phyloP scores from a whole-genome alignment of 2,329 filamentous ascomycete genomes.

The Colletotrichum sidae region DNA sequence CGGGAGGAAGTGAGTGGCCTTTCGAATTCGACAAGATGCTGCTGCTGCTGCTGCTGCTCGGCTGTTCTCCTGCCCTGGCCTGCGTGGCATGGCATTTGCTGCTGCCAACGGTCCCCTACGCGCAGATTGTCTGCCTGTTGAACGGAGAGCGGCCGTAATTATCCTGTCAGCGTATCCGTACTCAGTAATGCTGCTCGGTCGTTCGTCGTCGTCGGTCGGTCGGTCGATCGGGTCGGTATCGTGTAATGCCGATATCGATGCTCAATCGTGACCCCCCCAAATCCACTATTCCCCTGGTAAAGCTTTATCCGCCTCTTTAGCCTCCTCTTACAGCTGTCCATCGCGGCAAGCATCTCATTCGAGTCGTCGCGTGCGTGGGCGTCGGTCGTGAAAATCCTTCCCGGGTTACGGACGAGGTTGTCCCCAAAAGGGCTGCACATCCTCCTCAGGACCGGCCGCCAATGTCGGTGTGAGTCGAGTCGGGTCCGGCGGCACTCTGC shows the following conservation, averaged over 20 bases:
- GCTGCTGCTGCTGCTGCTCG: conserved; percentile 9
- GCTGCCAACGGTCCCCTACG: background rate
- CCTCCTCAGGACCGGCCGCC: background rate
- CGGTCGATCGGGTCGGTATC: background rate
- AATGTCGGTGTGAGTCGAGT: background rate
- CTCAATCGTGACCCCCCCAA: background rate
- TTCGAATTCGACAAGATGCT: conserved; percentile 30
- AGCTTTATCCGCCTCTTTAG: conserved; percentile 4
- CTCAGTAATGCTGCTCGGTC: too few relatives aligned
- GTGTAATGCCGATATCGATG: background rate
- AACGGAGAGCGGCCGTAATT: background rate
- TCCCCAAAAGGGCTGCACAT: background rate
- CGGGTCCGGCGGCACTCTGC: conserved; percentile 31
- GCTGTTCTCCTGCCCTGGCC: conserved; percentile 12
- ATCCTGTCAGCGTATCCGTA: background rate
- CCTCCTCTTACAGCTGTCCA: background rate
- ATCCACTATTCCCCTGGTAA: background rate
- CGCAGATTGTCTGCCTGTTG: background rate
- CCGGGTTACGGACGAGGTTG: background rate
- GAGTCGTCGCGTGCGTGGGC: background rate
- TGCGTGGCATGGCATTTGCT: background rate
- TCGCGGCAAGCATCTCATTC: background rate
- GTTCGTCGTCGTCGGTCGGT: conserved; percentile 5
- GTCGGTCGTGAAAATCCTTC: conserved; percentile 9
- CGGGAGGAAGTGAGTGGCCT: conserved; percentile 10